phyloP scores from a whole-genome alignment of 2,329 filamentous ascomycete species.

The Pyrenophora graminea region DNA sequence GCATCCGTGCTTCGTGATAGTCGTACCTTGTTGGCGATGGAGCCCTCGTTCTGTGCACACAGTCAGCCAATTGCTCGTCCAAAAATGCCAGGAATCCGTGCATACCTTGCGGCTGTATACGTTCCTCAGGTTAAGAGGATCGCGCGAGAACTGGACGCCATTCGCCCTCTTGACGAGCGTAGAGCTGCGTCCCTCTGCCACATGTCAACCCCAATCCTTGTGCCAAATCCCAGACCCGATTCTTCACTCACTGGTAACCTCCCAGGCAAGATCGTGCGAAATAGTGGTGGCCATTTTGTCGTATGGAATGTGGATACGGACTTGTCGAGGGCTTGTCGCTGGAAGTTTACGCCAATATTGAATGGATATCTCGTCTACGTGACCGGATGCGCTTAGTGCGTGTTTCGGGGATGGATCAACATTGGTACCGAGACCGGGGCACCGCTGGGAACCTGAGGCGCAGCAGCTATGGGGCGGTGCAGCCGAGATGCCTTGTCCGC shows the following conservation, averaged over 20 bases:
- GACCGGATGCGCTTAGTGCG: conserved; percentile 34
- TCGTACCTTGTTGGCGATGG: conserved; percentile 87
- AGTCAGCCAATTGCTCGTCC: conserved; percentile 28
- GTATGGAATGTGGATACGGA: conserved; percentile 36
- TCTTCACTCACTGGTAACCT: conserved; percentile 81
- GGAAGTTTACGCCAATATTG: conserved; percentile 27
- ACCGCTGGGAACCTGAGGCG: conserved; percentile 7
- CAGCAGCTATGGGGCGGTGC: conserved; percentile 16
- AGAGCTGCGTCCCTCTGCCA: conserved; percentile 79
- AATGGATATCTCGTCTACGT: conserved; percentile 33
- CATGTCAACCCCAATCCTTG: conserved; percentile 18
- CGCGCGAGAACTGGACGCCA: conserved; percentile 87
- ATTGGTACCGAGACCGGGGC: conserved; percentile 12
- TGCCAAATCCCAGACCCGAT: neutral
- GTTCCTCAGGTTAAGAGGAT: conserved; percentile 93
- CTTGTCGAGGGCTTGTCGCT: conserved; percentile 24
- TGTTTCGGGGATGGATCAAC: conserved; percentile 28
- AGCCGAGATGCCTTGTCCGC: conserved; percentile 19
- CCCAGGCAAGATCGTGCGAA: conserved; percentile 91
- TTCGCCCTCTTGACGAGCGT: conserved; percentile 91
- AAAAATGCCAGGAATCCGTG: conserved; percentile 2
- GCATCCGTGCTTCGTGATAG: conserved; percentile 13
- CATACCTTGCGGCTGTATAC: conserved; percentile 85
- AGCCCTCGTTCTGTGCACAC: conserved; percentile 75
- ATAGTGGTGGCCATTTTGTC: conserved; percentile 62